phyloP scores from a whole-genome alignment of 768 basidiomycete species.

The Lanmaoa pseudosensibilis region DNA sequence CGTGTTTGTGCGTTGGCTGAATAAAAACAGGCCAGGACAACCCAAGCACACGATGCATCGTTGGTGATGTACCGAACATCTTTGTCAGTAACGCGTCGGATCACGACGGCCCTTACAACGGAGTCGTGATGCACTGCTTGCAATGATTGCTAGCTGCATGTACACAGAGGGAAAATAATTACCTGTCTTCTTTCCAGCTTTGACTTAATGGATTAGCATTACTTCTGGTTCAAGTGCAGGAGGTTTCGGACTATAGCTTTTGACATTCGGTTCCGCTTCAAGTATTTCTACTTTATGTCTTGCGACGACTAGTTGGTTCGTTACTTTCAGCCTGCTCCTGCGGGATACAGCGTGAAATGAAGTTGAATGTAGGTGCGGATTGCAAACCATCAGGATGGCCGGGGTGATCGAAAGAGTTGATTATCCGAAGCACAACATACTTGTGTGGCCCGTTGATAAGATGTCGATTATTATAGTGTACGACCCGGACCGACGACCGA shows the following conservation, averaged over 20 bases:
- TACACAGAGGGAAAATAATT: too few species aligned
- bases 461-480: background rate
- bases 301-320: background rate
- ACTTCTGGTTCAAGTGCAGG: background rate
- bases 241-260: too few species aligned
- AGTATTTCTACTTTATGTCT: background rate
- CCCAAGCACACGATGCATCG: slow-evolving; percentile 34
- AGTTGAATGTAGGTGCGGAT: background rate
- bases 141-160: background rate
- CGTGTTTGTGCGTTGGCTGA: background rate
- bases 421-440: background rate
- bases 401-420: background rate
- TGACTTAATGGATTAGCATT: background rate
- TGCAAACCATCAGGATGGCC: background rate
- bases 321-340: background rate
- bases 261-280: background rate
- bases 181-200: background rate
- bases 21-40: slow-evolving; percentile 56
- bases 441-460: background rate
- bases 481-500: background rate
- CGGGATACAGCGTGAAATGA: background rate
- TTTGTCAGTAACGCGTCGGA: slow-evolving; percentile 39
- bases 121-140: slow-evolving; percentile 19
- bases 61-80: slow-evolving; percentile 37
- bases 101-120: slow-evolving; percentile 44